These are phyloP conservation scores for Chloris gayana DNA, from an alignment of 176 grass and related monocot species.

Conservation along the genomic window DNA sequence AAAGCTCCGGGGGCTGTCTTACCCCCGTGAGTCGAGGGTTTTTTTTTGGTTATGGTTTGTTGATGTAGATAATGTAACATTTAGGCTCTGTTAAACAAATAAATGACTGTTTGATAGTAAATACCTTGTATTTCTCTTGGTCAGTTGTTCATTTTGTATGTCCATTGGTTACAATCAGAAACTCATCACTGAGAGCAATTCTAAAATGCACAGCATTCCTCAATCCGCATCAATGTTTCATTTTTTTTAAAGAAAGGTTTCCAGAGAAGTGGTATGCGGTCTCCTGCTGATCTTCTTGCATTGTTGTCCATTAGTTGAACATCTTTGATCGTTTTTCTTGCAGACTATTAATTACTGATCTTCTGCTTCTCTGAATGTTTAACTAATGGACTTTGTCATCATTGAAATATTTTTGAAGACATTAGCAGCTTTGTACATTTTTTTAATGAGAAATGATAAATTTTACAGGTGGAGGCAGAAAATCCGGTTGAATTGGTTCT, in stretches of 20 bases:
- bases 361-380: background rate
- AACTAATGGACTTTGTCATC: background rate
- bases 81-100: background rate
- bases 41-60: too few species aligned
- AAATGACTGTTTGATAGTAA: background rate
- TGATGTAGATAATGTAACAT: background rate
- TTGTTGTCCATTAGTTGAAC: background rate
- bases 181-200: background rate
- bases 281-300: background rate
- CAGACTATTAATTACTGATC: background rate
- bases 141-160: background rate
- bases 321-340: background rate
- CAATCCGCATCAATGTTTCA: background rate
- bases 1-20: too few species aligned
- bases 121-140: background rate
- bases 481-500: slow-evolving; percentile 90
- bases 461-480: slow-evolving; percentile 84
- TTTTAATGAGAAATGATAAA: background rate
- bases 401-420: background rate
- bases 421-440: background rate
- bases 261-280: background rate
- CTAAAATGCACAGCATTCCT: background rate
- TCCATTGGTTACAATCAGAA: background rate
- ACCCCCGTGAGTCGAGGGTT: too few species aligned
- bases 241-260: background rate